phyloP scores from a whole-genome alignment of 345 rosid species.

The Bruguiera gymnorhiza region DNA sequence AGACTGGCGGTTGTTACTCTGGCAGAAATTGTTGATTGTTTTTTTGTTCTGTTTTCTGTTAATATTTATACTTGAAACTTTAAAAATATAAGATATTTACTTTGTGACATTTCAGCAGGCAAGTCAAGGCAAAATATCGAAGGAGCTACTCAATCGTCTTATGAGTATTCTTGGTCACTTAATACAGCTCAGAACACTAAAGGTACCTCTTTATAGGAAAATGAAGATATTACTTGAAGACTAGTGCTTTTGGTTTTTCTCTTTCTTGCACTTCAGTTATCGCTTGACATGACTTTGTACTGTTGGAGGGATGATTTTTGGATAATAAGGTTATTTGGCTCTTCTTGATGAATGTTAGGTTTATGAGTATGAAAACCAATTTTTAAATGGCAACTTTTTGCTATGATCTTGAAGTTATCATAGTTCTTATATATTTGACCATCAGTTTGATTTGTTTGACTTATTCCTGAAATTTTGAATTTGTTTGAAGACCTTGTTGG shows the following conservation, averaged over 20 bases:
- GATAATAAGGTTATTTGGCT: too few relatives aligned
- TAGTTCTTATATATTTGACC: too few relatives aligned
- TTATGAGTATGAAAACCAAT: too few relatives aligned
- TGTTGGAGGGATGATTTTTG: too few relatives aligned
- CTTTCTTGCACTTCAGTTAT: constrained; percentile 3
- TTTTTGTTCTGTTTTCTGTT: neutral
- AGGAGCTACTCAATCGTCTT: constrained; percentile 76
- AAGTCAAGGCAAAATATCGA: constrained; percentile 72
- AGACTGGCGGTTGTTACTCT: constrained; percentile 51
- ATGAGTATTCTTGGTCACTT: constrained; percentile 87
- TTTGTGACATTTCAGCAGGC: constrained; percentile 48
- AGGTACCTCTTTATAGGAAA: constrained; percentile 44
- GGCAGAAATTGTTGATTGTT: neutral
- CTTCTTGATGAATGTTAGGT: too few relatives aligned
- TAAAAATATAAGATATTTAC: constrained; percentile 7
- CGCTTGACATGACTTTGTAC: neutral
- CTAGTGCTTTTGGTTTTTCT: neutral
- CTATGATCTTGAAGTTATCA: too few relatives aligned
- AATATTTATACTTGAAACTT: constrained; percentile 4
- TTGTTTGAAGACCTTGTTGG: too few relatives aligned
- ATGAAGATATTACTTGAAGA: neutral
- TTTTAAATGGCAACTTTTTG: too few relatives aligned
- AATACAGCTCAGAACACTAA: constrained; percentile 88
- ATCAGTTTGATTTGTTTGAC: too few relatives aligned
- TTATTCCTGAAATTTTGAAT: too few relatives aligned